These are phyloP conservation scores for Cucurbita maxima DNA, from an alignment of 306 rosid species.

Conservation along the genomic window DNA sequence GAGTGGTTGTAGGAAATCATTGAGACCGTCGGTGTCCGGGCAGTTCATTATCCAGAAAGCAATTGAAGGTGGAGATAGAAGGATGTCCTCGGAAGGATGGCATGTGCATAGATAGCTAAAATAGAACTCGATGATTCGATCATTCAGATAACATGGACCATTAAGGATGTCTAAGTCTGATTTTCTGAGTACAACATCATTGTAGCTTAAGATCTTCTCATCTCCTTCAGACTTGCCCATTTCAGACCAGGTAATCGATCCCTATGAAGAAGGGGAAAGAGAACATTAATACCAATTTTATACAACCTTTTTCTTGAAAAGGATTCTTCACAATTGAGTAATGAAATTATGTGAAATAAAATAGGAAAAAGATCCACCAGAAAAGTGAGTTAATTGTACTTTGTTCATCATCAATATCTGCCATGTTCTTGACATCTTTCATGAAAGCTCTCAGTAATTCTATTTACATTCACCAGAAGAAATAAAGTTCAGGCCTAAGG, in stretches of 20 bases:
- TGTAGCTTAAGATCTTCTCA: slow-evolving; percentile 67
- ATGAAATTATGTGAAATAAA: neutral
- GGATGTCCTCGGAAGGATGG: slow-evolving; percentile 29
- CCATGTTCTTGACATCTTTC: neutral
- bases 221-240: slow-evolving; percentile 24
- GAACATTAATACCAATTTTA: neutral
- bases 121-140: slow-evolving; percentile 67
- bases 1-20: slow-evolving; percentile 67
- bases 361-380: neutral
- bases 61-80: slow-evolving; percentile 71
- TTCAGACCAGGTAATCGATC: neutral
- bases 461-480: neutral
- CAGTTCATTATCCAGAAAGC: slow-evolving; percentile 73
- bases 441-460: neutral
- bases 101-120: slow-evolving; percentile 49
- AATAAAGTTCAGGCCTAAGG: neutral
- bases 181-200: slow-evolving; percentile 71
- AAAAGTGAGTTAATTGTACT: neutral
- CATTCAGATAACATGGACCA: slow-evolving; percentile 62
- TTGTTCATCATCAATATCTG: neutral
- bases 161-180: slow-evolving; percentile 66
- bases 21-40: slow-evolving; percentile 27
- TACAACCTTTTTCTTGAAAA: neutral
- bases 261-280: neutral
- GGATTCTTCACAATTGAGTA: neutral